A percentile compares a stretch with the other conserved stretches of the same genome.
Conservation (phyloP, 164 flowering plant genomes). For the Pachysandra terminalis region DNA sequence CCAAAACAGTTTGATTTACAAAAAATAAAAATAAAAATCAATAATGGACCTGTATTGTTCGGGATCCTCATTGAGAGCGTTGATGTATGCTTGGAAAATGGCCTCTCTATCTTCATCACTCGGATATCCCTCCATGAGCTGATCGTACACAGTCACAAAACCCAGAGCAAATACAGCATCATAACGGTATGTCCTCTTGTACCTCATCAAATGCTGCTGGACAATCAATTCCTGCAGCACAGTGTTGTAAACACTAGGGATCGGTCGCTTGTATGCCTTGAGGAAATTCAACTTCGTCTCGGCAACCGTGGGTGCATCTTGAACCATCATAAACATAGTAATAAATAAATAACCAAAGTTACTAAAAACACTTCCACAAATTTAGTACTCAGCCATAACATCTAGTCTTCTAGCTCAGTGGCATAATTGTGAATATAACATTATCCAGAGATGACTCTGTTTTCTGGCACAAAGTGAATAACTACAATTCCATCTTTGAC, state of each 20-base stretch:
- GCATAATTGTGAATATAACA: constrained; percentile 4
- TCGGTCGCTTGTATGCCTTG: constrained; percentile 79
- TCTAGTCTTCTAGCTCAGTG: constrained; percentile 2
- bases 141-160: constrained; percentile 90
- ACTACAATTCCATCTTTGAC: background rate
- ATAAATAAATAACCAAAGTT: background rate
- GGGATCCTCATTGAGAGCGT: constrained; percentile 86
- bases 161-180: constrained; percentile 97
- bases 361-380: background rate
- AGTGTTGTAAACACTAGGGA: constrained; percentile 87
- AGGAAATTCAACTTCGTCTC: constrained; percentile 80
- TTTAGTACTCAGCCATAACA: background rate
- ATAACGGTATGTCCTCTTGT: constrained; percentile 70
- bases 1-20: background rate
- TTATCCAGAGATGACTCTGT: background rate
- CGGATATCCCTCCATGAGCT: constrained; percentile 94
- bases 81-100: constrained; percentile 78
- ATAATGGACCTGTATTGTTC: constrained; percentile 65
- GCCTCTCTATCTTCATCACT: constrained; percentile 78
- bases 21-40: background rate
- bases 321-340: too few relatives aligned
- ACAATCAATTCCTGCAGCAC: constrained; percentile 89
- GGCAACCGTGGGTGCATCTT: constrained; percentile 84
- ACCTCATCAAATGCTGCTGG: constrained; percentile 87
- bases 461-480: background rate